Conservation (phyloP, 2,329 filamentous ascomycete genomes). For the Fusarium sp. region DNA sequence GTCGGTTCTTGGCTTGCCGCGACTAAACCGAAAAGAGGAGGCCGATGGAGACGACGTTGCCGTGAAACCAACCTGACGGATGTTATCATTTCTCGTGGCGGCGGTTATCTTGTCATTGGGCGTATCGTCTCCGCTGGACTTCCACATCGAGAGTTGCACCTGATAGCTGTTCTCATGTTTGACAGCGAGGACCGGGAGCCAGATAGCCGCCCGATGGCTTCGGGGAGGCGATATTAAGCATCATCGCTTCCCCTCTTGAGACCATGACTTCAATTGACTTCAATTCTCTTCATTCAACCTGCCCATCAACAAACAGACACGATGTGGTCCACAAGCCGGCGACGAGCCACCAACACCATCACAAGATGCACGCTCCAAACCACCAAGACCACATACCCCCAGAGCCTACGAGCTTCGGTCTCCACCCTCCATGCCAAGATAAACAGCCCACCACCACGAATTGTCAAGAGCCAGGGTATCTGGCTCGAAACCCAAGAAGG, state of each 20-base stretch:
- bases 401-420: not conserved
- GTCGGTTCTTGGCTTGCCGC: not conserved
- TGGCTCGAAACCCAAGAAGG: conserved; percentile 32
- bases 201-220: not conserved
- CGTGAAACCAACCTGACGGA: not conserved
- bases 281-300: not conserved
- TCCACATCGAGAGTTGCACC: conserved; percentile 2
- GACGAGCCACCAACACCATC: not conserved
- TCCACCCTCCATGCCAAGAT: conserved; percentile 35
- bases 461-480: conserved; percentile 21
- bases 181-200: not conserved
- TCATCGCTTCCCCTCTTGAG: not conserved
- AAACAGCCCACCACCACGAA: conserved; percentile 24
- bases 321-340: not conserved
- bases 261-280: not conserved
- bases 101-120: conserved; percentile 11
- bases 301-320: not conserved
- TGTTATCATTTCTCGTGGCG: conserved; percentile 10
- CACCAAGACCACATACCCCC: rapidly evolving
- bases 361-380: not conserved
- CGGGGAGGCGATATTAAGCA: not conserved
- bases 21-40: conserved; percentile 28
- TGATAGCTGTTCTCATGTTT: not conserved
- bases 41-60: conserved; percentile 31
- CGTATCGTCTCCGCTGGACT: conserved; percentile 4